These are phyloP conservation scores for Coleophoma eucalyptorum DNA, from an alignment of 2,329 filamentous ascomycete species.

Conservation along the genomic window DNA sequence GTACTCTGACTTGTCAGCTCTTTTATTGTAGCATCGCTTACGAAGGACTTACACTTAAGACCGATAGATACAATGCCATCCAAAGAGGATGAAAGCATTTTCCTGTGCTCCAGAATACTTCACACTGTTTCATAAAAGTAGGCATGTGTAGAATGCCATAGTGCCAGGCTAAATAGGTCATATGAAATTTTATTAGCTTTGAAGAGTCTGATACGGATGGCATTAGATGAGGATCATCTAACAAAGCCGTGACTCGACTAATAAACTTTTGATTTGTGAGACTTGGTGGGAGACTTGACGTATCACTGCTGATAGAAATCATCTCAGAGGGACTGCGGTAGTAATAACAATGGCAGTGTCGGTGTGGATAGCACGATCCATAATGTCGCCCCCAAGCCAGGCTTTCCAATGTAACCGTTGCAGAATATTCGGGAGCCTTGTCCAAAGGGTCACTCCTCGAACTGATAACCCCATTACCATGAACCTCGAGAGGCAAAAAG, in stretches of 20 bases:
- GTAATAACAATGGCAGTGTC: slow-evolving; percentile 25
- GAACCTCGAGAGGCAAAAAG: background rate
- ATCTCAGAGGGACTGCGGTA: slow-evolving; percentile 16
- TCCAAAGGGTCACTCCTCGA: background rate
- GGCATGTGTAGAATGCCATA: slow-evolving; percentile 22
- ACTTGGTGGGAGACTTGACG: slow-evolving; percentile 8
- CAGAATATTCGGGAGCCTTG: background rate
- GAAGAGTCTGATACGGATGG: slow-evolving; percentile 8
- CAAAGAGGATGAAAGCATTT: slow-evolving; percentile 20
- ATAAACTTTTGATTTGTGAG: background rate
- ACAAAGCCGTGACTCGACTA: background rate
- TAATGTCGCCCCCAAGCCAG: slow-evolving; percentile 33
- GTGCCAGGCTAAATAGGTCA: slow-evolving; percentile 21
- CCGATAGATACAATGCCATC: slow-evolving; percentile 22
- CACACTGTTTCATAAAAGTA: slow-evolving; percentile 20
- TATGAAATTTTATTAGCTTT: slow-evolving; percentile 21
- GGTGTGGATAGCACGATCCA: slow-evolving; percentile 29
- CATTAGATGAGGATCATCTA: background rate
- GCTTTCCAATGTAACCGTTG: slow-evolving; percentile 22
- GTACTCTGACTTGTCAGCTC: background rate
- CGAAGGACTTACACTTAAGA: slow-evolving; percentile 21
- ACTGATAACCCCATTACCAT: background rate
- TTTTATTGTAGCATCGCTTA: slow-evolving; percentile 13
- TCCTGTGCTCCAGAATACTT: slow-evolving; percentile 19
- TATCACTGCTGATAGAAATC: slow-evolving; percentile 19